phyloP scores from a whole-genome alignment of 805 yeast genomes.

The Saccharomycopsis schoenii region DNA sequence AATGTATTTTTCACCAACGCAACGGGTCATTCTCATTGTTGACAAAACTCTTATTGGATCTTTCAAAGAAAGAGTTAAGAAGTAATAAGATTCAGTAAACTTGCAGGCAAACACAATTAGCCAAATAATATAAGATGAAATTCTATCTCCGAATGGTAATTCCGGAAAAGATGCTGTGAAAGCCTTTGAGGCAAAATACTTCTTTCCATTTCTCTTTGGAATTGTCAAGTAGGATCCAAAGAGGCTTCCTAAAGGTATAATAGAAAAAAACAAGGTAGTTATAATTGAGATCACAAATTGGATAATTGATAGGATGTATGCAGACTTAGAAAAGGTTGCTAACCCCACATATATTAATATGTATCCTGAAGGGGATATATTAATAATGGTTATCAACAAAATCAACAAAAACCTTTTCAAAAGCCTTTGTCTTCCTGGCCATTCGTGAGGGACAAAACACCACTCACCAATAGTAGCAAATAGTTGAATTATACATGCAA shows the following conservation, averaged over 20 bases:
- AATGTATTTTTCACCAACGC: conserved; percentile 91
- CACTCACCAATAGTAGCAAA: conserved; percentile 85
- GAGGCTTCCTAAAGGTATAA: conserved; percentile 93
- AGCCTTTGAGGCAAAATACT: conserved; percentile 83
- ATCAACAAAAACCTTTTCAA: conserved; percentile 76
- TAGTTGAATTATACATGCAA: conserved; percentile 75
- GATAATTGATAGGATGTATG: conserved; percentile 70
- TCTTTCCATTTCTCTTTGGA: conserved; percentile 60
- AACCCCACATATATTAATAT: conserved; percentile 72
- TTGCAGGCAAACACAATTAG: conserved; percentile 80
- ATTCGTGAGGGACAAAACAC: conserved; percentile 90
- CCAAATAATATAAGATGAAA: conserved; percentile 94
- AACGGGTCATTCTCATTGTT: conserved; percentile 70
- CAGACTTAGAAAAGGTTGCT: conserved; percentile 55
- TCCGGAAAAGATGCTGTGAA: conserved; percentile 87
- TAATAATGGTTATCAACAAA: conserved; percentile 51
- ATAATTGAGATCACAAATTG: conserved; percentile 81
- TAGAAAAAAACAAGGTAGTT: conserved; percentile 70
- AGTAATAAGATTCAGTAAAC: conserved; percentile 82
- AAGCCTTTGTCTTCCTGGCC: conserved; percentile 98
- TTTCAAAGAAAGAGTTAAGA: conserved; percentile 77
- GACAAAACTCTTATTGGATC: conserved; percentile 92
- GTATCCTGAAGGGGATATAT: conserved; percentile 79
- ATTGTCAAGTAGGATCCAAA: conserved; percentile 84
- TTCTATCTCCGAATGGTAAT: conserved; percentile 79